Evolutionary conservation across 768 basidiomycete species (phyloP), one percentile per base, ranked within the genome.

Genomic region (Calocybe indica): DNA sequence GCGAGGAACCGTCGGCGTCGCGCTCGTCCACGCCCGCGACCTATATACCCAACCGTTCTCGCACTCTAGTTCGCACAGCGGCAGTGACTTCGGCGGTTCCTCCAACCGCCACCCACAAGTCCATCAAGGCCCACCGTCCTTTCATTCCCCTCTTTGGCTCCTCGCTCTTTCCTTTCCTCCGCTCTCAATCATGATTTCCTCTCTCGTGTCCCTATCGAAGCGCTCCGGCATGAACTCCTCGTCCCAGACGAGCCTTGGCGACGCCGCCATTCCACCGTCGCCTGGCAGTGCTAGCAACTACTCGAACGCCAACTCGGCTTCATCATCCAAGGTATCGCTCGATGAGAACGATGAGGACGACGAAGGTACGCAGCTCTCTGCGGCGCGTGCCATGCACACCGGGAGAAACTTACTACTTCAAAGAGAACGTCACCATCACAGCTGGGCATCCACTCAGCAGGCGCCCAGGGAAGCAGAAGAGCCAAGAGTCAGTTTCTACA

Each of bases 381-480:
- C 22, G 22, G 22, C 4, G 22, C 33, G 37, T 43, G 15, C 45
- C 35, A 45, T 49, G 46, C 43, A 40, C 50, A 51, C 47, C 47
- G 14, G 34, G 48, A 53, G 53, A 50, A 49, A 55, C 37, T 48
- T 38, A 51, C 8, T 31, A 46, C 13, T 41, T 45, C 22, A 22
- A 63, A 89, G 88, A 89, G 65, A 85, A 89, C 63, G 63, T 73
- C 55, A 90, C 88, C 12, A 79, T 89, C 57, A 90, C 82, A 38
- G 65, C 71, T 45, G 78, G 70, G 55, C 75, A 68, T 45, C 54
- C 73, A 10, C 58, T 76, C 48, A 62, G 71, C 45, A 73, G 68
- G 57, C 70, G 60, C 54, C 67, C 68, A 40, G 76, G 74, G 46
- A 82, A 74, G 59, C 75, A 69, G 62, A 81, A 69, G 64, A 81